Percentiles rank a stretch among this genome's conserved stretches.
Evolutionary conservation across 2,329 filamentous ascomycete genomes (phyloP).

Genomic region (Colletotrichum tanaceti): DNA sequence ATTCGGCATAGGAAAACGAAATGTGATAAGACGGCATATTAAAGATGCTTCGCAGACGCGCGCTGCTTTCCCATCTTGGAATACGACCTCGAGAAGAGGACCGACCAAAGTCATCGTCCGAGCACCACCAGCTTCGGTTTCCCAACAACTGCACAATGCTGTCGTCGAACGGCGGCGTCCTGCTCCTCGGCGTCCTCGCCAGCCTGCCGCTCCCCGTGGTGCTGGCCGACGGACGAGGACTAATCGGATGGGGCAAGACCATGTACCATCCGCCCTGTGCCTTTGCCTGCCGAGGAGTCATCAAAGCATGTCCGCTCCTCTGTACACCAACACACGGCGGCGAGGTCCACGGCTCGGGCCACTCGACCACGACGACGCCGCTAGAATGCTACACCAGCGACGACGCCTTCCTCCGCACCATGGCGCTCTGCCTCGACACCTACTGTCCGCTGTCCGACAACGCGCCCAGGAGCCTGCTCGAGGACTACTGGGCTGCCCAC

Average conservation of each 20-base stretch:
- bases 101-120: background rate
- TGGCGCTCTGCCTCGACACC: constrained; percentile 50
- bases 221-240: constrained; percentile 43
- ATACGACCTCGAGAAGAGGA: background rate
- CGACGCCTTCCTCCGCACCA: constrained; percentile 46
- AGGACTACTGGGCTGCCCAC: constrained; percentile 50
- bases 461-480: constrained; percentile 35
- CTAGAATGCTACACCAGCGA: constrained; percentile 48
- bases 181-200: background rate
- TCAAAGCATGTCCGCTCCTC: constrained; percentile 44
- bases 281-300: constrained; percentile 49
- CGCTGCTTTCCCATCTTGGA: no score
- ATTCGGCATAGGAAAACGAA: no score
- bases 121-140: background rate
- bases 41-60: no score
- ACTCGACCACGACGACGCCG: constrained; percentile 35
- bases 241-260: constrained; percentile 51
- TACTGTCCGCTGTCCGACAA: constrained; percentile 44
- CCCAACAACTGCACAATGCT: background rate
- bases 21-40: no score
- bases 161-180: background rate
- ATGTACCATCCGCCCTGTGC: constrained; percentile 52
- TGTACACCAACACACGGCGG: constrained; percentile 39
- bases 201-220: background rate
- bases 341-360: constrained; percentile 20